Evolutionary conservation across 768 basidiomycete species (phyloP), one percentile per base, ranked within the genome.

Genomic region (Lyophyllum shimeji): DNA sequence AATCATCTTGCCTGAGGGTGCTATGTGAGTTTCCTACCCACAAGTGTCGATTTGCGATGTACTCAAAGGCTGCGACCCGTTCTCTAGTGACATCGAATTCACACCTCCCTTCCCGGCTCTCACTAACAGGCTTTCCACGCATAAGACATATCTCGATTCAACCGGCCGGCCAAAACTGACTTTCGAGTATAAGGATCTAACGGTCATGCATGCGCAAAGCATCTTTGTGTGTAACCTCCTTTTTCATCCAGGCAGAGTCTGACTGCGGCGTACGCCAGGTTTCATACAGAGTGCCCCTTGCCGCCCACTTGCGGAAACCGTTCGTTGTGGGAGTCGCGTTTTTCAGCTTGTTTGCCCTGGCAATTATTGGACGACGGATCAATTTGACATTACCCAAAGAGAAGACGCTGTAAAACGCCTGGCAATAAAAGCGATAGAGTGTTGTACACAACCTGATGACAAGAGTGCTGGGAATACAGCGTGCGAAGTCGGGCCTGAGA

Each of bases 1-100:
- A 59, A 81, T 98, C 58, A 82, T 95, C 59, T 71, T 99, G 23
- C 96, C 96, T 1, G 97, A 99, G 69, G 95, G 94, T n/a, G 95
- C 95, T 29, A 89, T 79, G 95, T 97, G 66, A 79, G 94, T 79
- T 7, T 27, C 21, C 51, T 20, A 59, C 18, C 33, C 33, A 34
- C 37, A 33, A 0, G 21, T 17, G 15, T 52, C 15, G 7, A 31
- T 18, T 0, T 7, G 52, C 12, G 33, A 21, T 29, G 21, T 47
- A 25, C 46, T 40, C 49, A 29, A 25, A 63, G 61, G 20, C 46
- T 46, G 62, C 15, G 20, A 13, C 34, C 39, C 50, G 4, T 53
- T 52, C 24, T 43, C 42, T 65, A 98, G 96, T 52, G 86, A 95
- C 63, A 76, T 97, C 58, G 79, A 87, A 58, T 83, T 91, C 49